Evolutionary conservation across 176 grass and related monocot species (phyloP).

Genomic region (Themeda triandra): DNA sequence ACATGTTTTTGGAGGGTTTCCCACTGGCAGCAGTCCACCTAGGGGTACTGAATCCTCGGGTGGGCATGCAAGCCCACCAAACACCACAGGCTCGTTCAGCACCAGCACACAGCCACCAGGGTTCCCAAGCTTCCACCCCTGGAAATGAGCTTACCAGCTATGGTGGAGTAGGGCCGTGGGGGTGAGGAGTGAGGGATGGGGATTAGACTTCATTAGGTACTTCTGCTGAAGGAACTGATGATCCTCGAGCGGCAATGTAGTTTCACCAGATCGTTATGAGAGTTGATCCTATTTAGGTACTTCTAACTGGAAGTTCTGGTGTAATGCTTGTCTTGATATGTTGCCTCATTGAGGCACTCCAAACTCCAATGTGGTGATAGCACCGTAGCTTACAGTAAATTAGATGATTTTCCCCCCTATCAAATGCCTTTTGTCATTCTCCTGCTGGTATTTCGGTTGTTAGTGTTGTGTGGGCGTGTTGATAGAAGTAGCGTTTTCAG

Average conservation of each 20-base stretch:
- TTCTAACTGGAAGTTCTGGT: neutral
- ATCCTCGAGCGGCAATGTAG: neutral
- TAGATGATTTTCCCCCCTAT: neutral
- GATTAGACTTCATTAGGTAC: neutral
- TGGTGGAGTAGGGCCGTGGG: neutral
- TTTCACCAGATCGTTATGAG: neutral
- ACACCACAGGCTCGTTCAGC: slow-evolving; percentile 16
- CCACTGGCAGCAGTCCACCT: slow-evolving; percentile 24
- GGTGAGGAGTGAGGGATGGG: neutral
- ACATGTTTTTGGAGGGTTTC: neutral
- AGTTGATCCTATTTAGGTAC: neutral
- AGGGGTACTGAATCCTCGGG: slow-evolving; percentile 35
- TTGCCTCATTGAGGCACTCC: neutral
- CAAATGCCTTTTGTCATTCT: neutral
- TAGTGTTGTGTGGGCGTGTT: neutral
- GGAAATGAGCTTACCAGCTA: slow-evolving; percentile 38
- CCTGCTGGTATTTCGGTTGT: neutral
- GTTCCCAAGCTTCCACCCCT: slow-evolving; percentile 33
- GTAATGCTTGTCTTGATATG: neutral
- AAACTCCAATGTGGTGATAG: neutral
- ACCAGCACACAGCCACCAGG: slow-evolving; percentile 26
- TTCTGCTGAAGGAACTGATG: neutral
- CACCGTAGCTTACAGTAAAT: neutral
- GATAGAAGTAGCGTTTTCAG: neutral
- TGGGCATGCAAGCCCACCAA: slow-evolving; percentile 38